phyloP scores from a whole-genome alignment of 805 yeast genomes.

The Starmerella bombi region DNA sequence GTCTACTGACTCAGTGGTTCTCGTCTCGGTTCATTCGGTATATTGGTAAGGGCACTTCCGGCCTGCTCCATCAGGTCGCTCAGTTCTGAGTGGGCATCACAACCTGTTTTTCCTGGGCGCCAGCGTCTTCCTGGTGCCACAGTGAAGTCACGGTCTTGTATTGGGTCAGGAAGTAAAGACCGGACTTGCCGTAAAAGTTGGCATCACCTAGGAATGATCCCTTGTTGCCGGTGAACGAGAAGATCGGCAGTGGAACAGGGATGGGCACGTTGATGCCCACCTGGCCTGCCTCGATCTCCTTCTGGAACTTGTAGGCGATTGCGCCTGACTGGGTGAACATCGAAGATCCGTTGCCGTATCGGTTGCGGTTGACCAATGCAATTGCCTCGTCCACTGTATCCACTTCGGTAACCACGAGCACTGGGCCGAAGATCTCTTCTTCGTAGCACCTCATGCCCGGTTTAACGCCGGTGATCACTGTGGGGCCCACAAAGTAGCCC shows the following conservation, averaged over 20 bases:
- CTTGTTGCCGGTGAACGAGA: conserved; percentile 65
- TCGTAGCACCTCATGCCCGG: conserved; percentile 63
- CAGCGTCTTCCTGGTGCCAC: conserved; percentile 46
- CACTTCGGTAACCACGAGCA: conserved; percentile 46
- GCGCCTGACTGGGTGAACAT: conserved; percentile 59
- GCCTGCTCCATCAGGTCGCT: no score
- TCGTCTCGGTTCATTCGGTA: no score
- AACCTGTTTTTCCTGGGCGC: conserved; percentile 41
- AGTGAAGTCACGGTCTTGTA: conserved; percentile 60
- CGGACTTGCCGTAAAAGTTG: conserved; percentile 70
- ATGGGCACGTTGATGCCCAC: conserved; percentile 69
- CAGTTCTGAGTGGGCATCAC: conserved; percentile 52
- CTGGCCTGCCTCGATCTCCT: conserved; percentile 58
- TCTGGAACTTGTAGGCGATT: conserved; percentile 56
- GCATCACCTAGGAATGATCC: conserved; percentile 66
- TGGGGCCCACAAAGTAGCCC: conserved; percentile 65
- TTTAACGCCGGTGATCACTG: conserved; percentile 46
- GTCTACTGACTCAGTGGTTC: no score
- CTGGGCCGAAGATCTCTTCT: conserved; percentile 69
- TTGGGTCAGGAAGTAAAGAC: conserved; percentile 56
- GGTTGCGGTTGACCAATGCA: conserved; percentile 44
- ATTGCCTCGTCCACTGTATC: conserved; percentile 59
- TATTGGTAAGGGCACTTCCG: no score
- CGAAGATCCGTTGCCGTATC: conserved; percentile 61
- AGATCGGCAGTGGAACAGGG: conserved; percentile 73